Evolutionary conservation across 1,284 basidiomycete species (phyloP).

Genomic region (Farysia itapuensis): DNA sequence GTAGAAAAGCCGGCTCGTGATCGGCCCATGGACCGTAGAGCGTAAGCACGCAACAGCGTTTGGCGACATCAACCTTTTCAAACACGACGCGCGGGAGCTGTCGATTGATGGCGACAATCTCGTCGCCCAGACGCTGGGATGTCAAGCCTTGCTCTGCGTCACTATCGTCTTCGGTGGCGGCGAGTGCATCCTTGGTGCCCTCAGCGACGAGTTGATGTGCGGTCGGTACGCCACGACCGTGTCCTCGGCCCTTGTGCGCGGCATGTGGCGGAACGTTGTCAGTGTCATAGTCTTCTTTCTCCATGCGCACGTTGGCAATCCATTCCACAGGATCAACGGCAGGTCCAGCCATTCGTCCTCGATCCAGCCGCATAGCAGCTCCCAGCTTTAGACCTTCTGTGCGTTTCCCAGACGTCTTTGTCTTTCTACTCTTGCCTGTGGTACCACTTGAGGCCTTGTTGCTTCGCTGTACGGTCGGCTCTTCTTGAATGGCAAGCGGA

Average conservation of each 20-base stretch:
- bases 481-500: conserved; percentile 24
- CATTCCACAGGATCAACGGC: conserved; percentile 41
- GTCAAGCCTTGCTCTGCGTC: conserved; percentile 20
- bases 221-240: not conserved
- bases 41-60: conserved; percentile 41
- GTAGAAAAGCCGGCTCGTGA: conserved; percentile 45
- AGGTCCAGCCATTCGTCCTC: conserved; percentile 19
- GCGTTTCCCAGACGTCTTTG: conserved; percentile 1
- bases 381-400: no score
- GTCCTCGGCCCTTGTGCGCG: not conserved
- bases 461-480: conserved; percentile 1
- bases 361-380: conserved; percentile 30
- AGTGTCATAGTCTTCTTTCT: conserved; percentile 18
- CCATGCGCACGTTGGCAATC: conserved; percentile 44
- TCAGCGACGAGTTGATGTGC: not conserved
- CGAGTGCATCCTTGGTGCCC: conserved; percentile 1
- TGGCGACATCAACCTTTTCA: conserved; percentile 50
- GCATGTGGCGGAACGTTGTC: no score
- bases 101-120: conserved; percentile 46
- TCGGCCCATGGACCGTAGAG: conserved; percentile 57
- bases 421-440: not conserved
- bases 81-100: conserved; percentile 39
- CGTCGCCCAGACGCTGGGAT: conserved; percentile 35
- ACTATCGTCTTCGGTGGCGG: conserved; percentile 20
- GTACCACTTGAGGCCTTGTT: not conserved